A percentile compares a stretch with the other conserved stretches of the same genome.
These are phyloP conservation scores for Aureobasidium namibiae DNA, from an alignment of 2,329 filamentous ascomycete species.

Conservation along the genomic window DNA sequence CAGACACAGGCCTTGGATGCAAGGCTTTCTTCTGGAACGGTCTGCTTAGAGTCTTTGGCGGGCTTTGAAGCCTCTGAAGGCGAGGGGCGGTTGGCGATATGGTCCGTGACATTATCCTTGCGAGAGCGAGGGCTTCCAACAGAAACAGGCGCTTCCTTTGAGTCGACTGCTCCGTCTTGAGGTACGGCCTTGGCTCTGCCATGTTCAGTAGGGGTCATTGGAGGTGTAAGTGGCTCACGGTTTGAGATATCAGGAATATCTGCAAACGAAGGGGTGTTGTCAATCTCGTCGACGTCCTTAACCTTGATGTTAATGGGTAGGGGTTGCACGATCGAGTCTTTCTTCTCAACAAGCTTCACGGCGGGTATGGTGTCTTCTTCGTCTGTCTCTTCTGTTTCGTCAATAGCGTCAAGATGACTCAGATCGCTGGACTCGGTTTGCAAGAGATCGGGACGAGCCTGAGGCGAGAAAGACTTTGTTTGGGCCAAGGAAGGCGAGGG, in stretches of 20 bases:
- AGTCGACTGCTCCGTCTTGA: constrained; percentile 3
- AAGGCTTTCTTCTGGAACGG: background rate
- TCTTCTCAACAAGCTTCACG: background rate
- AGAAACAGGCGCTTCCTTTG: background rate
- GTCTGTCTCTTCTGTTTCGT: constrained; percentile 9
- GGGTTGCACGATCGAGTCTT: background rate
- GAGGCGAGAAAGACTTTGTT: background rate
- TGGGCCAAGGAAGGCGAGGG: constrained; percentile 14
- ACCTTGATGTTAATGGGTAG: background rate
- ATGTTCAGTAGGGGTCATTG: constrained; percentile 24
- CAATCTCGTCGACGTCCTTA: background rate
- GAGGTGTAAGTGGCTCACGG: constrained; percentile 24
- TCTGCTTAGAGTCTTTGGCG: background rate
- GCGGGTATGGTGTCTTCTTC: background rate
- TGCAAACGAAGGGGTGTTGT: background rate
- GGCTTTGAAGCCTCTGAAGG: background rate
- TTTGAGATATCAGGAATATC: background rate
- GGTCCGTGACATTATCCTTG: constrained; percentile 4
- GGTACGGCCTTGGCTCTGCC: constrained; percentile 14
- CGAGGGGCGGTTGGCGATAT: background rate
- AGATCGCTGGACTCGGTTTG: background rate
- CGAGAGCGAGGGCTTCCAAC: background rate
- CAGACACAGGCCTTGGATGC: background rate
- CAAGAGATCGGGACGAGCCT: background rate
- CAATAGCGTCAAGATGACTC: constrained; percentile 12